Base-by-base conservation (phyloP, 2,329 filamentous ascomycete genomes). In the Lizonia empirigonia region DNA sequence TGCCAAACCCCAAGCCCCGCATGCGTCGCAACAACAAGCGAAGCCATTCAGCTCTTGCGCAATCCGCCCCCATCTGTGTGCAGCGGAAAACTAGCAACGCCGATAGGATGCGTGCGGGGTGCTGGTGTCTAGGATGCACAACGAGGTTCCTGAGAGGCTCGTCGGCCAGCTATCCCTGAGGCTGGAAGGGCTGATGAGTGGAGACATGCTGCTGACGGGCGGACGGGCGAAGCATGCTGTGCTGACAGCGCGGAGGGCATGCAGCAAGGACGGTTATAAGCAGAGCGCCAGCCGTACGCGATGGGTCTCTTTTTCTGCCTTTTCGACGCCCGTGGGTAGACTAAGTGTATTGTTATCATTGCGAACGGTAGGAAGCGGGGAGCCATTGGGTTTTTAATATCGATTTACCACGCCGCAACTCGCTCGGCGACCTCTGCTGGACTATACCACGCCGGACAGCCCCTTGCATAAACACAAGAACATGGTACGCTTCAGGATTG, bases 401-500 rank as follows among this genome's bases (percentile, higher is more conserved):
- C 30, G 24, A 45, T 30, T n/a, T 12, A 32, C 27, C 22, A 39
- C 29, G 35, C 35, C 19, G 35, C 5, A 10, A 12, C 24, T 30
- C 33, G 20, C 22, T n/a, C 9, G 27, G 8, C 27, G 41, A 26
- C 18, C 26, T 26, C n/a, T 6, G 10, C 36, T 27, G 20, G 19
- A 24, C n/a, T 22, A 16, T 3, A 45, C 15, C 7, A 40, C n/a
- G 19, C n/a, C 37, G 12, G 12, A 47, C 37, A 6, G n/a, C 7
- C 22, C 6, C 33, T 44, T 37, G 16, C 29, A 19, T 9, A 34
- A 10, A 35, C n/a, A 24, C 35, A 20, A 15, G 30, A 44, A 24
- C 7, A 63, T 63, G 55, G 52, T 36, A 24, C 50, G 30, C 24
- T 51, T 44, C 13, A 57, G 45, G 46, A 35, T 49, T 8, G 37